Conservation (phyloP, 768 basidiomycete genomes). For the Hericium rajendrae region DNA sequence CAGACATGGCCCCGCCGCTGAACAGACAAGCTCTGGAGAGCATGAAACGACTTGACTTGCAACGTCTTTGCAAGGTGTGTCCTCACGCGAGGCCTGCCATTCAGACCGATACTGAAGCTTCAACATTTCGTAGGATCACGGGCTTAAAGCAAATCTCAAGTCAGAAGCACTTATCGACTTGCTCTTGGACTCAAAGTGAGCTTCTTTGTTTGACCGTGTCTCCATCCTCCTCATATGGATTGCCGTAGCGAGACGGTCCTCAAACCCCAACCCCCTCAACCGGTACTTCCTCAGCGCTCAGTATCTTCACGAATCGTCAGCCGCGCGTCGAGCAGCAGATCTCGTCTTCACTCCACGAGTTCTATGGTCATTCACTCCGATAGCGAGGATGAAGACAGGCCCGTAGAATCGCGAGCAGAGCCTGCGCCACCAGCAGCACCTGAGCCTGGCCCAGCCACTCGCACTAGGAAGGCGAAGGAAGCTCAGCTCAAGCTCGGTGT, state of each 20-base stretch:
- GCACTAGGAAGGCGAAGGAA: slow-evolving; percentile 65
- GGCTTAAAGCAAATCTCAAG: slow-evolving; percentile 77
- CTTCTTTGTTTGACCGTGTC: too few relatives aligned
- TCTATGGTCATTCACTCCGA: slow-evolving; percentile 15
- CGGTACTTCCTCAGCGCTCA: not conserved
- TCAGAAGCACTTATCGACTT: slow-evolving; percentile 71
- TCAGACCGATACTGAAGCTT: not conserved
- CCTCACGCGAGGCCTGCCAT: slow-evolving; percentile 3
- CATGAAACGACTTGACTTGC: slow-evolving; percentile 45
- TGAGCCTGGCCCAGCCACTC: slow-evolving; percentile 23
- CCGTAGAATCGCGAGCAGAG: slow-evolving; percentile 16
- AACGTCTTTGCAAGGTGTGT: slow-evolving; percentile 52
- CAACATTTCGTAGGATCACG: slow-evolving; percentile 47
- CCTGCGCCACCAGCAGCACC: slow-evolving; percentile 16
- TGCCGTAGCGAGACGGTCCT: slow-evolving; percentile 2
- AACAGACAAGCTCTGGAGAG: slow-evolving; percentile 38
- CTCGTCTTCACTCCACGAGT: slow-evolving; percentile 12
- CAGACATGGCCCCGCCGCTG: slow-evolving; percentile 32
- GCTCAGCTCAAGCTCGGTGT: slow-evolving; percentile 62
- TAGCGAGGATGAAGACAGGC: slow-evolving; percentile 10
- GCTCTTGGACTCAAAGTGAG: slow-evolving; percentile 38
- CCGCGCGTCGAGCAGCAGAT: slow-evolving; percentile 6
- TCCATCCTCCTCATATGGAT: too few relatives aligned
- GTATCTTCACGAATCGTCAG: slow-evolving; percentile 1
- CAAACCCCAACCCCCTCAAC: slow-evolving; percentile 7